Evolutionary conservation across 176 grass and related monocot species (phyloP).

Genomic region (Stipa capillata): DNA sequence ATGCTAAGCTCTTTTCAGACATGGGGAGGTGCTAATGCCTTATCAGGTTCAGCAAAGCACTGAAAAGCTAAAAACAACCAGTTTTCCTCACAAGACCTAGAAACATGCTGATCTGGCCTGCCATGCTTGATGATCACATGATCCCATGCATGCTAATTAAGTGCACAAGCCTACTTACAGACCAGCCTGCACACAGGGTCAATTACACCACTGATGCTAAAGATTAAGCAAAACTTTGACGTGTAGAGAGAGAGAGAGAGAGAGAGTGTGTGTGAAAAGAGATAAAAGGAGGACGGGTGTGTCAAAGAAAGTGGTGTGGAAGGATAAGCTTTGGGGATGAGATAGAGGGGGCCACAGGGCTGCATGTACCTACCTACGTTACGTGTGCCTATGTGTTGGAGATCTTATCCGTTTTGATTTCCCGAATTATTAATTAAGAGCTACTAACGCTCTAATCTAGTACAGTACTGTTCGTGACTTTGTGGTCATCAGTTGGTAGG

Average conservation of each 20-base stretch:
- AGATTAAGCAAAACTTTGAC: neutral
- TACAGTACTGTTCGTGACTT: neutral
- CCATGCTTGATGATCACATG: neutral
- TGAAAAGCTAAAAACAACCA: neutral
- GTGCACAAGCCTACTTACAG: neutral
- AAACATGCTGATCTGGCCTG: neutral
- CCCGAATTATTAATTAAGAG: neutral
- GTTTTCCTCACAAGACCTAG: neutral
- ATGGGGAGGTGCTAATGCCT: neutral
- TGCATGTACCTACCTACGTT: neutral
- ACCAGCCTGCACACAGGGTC: neutral
- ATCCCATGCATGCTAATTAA: neutral
- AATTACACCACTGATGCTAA: neutral
- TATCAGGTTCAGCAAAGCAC: neutral
- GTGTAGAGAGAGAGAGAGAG: neutral
- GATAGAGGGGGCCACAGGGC: neutral
- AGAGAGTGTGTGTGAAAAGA: neutral
- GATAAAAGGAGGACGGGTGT: neutral
- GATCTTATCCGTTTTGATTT: slow-evolving; percentile 21
- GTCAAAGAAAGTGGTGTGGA: neutral
- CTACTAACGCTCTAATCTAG: neutral
- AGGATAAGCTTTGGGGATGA: slow-evolving; percentile 23
- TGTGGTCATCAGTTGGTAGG: neutral
- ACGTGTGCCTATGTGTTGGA: neutral
- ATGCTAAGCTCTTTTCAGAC: neutral